These are phyloP conservation scores for Wallacemonas sp. DNA, from an alignment of 208 protist species.

Conservation along the genomic window DNA sequence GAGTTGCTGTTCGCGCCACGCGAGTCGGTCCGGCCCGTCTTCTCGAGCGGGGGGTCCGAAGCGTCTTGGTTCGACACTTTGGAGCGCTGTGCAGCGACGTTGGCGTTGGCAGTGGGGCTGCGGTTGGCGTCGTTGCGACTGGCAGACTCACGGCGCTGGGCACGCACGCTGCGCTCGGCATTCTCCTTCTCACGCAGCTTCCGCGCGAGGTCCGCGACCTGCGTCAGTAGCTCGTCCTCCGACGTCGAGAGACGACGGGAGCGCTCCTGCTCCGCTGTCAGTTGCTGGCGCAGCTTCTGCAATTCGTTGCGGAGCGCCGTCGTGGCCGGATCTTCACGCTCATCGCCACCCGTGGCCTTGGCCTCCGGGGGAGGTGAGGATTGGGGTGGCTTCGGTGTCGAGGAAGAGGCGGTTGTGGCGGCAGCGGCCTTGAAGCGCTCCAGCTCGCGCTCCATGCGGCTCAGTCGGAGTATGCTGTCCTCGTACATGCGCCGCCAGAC, in stretches of 20 bases:
- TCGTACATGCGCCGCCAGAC: conserved; percentile 30
- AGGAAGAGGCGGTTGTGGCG: background rate
- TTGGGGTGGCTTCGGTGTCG: background rate
- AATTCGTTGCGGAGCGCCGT: background rate
- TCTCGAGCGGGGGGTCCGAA: background rate
- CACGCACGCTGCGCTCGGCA: conserved; percentile 27
- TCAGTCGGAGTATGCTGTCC: conserved; percentile 21
- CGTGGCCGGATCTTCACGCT: background rate
- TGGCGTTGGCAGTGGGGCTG: background rate
- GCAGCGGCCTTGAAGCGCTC: conserved; percentile 1
- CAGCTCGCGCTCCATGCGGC: conserved; percentile 38
- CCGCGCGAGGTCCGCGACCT: conserved; percentile 37
- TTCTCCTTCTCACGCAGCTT: conserved; percentile 45
- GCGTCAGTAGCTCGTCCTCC: conserved; percentile 49
- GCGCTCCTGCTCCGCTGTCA: conserved; percentile 29
- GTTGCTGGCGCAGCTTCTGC: background rate
- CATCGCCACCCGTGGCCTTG: background rate
- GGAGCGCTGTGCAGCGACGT: background rate
- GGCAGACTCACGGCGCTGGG: conserved; percentile 22
- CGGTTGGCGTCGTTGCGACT: background rate
- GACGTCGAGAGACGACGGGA: conserved; percentile 28
- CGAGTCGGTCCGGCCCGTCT: background rate
- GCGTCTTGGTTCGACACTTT: too few species aligned
- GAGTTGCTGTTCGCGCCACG: background rate
- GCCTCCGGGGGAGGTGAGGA: background rate